phyloP scores from a whole-genome alignment of 352 stramenopile genomes.

The Phytophthora citricola region DNA sequence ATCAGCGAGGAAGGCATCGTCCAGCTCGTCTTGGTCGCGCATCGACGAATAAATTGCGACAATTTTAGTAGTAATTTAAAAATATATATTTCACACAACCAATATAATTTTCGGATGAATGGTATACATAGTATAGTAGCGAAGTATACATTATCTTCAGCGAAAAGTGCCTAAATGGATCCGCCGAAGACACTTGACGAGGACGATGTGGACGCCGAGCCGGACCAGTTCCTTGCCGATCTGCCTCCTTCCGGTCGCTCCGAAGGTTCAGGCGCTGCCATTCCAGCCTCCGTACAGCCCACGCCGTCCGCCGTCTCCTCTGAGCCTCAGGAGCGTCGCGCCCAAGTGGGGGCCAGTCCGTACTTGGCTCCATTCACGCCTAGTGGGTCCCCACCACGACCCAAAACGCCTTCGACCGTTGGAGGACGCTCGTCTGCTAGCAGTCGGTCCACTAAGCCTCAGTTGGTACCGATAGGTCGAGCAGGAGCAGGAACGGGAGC shows the following conservation, averaged over 20 bases:
- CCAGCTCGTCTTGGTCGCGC: too few species aligned
- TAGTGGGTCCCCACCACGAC: constrained; percentile 57
- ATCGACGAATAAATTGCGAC: too few species aligned
- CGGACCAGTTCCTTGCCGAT: constrained; percentile 37
- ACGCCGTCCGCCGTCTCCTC: constrained; percentile 28
- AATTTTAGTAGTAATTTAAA: too few species aligned
- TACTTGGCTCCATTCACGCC: constrained; percentile 77
- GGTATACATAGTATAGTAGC: not conserved
- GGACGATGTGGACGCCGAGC: constrained; percentile 33
- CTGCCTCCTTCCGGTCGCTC: constrained; percentile 24
- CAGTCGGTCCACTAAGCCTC: constrained; percentile 47
- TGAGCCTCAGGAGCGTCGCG: constrained; percentile 58
- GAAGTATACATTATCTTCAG: not conserved
- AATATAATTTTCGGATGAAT: too few species aligned
- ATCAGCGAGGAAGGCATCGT: constrained; percentile 15
- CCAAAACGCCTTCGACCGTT: constrained; percentile 62
- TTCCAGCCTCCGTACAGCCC: constrained; percentile 17
- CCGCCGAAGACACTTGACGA: constrained; percentile 27
- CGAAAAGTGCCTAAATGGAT: constrained; percentile 11
- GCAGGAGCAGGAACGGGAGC: constrained; percentile 8
- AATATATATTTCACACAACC: too few species aligned
- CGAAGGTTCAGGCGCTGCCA: not conserved
- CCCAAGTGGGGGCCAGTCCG: constrained; percentile 67
- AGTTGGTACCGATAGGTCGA: constrained; percentile 61
- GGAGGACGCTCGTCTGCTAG: constrained; percentile 7